These are phyloP conservation scores for Phytopythium delawarense DNA, from an alignment of 352 stramenopile genomes.

Conservation along the genomic window DNA sequence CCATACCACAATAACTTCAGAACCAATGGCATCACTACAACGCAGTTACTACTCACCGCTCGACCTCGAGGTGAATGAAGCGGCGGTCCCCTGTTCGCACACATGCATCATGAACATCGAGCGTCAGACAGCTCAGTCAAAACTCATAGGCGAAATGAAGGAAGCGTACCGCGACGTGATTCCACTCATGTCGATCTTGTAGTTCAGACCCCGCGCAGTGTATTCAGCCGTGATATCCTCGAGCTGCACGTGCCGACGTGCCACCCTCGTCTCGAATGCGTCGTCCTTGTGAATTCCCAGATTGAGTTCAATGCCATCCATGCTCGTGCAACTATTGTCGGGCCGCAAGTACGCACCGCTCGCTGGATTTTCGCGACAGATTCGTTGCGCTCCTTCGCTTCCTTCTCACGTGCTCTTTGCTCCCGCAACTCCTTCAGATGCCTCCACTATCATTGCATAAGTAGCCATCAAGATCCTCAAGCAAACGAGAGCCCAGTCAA, in stretches of 20 bases:
- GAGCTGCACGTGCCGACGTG: constrained; percentile 45
- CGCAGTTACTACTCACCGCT: constrained; percentile 4
- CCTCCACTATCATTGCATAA: constrained; percentile 33
- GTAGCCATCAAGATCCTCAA: background rate
- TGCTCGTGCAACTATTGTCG: background rate
- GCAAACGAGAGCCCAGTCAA: background rate
- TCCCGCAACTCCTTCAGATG: constrained; percentile 33
- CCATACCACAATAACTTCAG: background rate
- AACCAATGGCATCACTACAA: background rate
- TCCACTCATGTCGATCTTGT: constrained; percentile 63
- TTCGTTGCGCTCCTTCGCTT: constrained; percentile 22
- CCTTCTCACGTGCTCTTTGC: constrained; percentile 20
- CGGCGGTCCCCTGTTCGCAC: constrained; percentile 34
- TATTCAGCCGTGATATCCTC: constrained; percentile 58
- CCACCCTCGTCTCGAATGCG: constrained; percentile 44
- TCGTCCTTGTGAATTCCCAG: constrained; percentile 26
- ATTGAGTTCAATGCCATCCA: background rate
- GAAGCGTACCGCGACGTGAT: constrained; percentile 62
- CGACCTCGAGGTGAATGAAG: constrained; percentile 54
- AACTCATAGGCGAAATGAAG: background rate
- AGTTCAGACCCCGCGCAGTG: constrained; percentile 51
- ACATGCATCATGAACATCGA: background rate
- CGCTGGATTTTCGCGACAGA: constrained; percentile 33
- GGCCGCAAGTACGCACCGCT: constrained; percentile 15
- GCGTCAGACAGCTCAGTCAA: background rate